Conservation (phyloP, 2,329 filamentous ascomycete species). For the Alternaria longipes region DNA sequence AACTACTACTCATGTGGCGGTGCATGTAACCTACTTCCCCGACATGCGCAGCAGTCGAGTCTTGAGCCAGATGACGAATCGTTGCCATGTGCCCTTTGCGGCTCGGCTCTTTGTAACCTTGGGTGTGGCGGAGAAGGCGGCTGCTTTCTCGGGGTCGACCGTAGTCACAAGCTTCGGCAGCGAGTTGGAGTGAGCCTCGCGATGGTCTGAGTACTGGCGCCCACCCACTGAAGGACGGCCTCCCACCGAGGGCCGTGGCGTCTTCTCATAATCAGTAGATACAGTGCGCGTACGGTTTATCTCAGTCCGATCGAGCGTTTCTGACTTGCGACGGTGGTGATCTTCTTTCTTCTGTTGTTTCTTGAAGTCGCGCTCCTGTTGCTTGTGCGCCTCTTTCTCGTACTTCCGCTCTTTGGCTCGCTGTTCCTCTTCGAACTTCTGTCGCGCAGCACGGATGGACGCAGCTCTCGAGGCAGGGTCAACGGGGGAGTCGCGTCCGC, state of each 20-base stretch:
- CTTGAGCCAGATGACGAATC: slow-evolving; percentile 66
- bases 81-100: slow-evolving; percentile 60
- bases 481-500: slow-evolving; percentile 56
- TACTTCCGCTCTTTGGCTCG: slow-evolving; percentile 64
- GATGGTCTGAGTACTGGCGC: slow-evolving; percentile 51
- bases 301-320: slow-evolving; percentile 44
- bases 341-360: slow-evolving; percentile 57
- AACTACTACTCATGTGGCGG: slow-evolving; percentile 2
- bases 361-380: slow-evolving; percentile 54
- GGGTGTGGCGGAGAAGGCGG: slow-evolving; percentile 29
- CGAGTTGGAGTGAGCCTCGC: slow-evolving; percentile 46
- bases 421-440: slow-evolving; percentile 68
- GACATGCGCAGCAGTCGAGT: slow-evolving; percentile 63
- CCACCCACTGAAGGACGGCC: slow-evolving; percentile 47
- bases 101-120: slow-evolving; percentile 46
- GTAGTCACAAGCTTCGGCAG: slow-evolving; percentile 46
- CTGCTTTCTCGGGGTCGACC: slow-evolving; percentile 43
- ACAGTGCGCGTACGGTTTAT: slow-evolving; percentile 41
- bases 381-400: slow-evolving; percentile 62
- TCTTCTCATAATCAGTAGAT: slow-evolving; percentile 45
- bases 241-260: slow-evolving; percentile 43
- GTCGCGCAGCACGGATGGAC: slow-evolving; percentile 64
- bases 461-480: slow-evolving; percentile 65
- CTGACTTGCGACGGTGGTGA: slow-evolving; percentile 53
- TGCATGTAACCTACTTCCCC: slow-evolving; percentile 20